Evolutionary conservation across 78 protist species (phyloP), one percentile per base, ranked within the genome.

Genomic region (Guillardia theta): DNA sequence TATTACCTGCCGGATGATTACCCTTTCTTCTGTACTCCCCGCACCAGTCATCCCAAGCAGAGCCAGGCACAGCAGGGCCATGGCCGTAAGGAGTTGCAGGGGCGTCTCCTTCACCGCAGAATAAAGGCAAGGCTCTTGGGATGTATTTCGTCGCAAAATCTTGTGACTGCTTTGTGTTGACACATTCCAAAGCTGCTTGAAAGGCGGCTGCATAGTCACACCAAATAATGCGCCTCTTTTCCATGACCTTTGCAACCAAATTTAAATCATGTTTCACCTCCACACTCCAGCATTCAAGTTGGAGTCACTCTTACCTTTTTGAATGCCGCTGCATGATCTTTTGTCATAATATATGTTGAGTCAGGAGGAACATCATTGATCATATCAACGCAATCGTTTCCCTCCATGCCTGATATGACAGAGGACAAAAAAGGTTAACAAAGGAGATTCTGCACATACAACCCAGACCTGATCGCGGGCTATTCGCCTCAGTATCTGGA

Each of bases 81-180:
- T 58, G 70, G 3, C 70, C 70, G 70, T 58, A 58, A 8, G 70
- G 70, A 30, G 27, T 24, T 8, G 70, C 21, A 6, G 70, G 70
- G 70, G 70, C 39, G 70, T 58, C 70, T 8, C 70, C 70, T 30
- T 58, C 70, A 30, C 70, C 70, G 70, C 70, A 58, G 87, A 80
- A 80, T 27, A 80, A 9, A 5, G 53, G 90, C 46, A 80, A 15
- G 27, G 90, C 90, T 37, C 19, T 18, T 36, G 48, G 53, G 24
- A 80, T 39, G 50, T 43, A 80, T 30, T 44, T 19, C 44, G 50
- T 44, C 0, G 90, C 90, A 44, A 80, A 80, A 8, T 80, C 90
- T 30, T 80, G 90, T 6, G 90, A 80, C 90, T 80, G 90, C 90
- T 80, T 15, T n/a, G 90, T 80, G 46, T 80, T 44, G 90, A 80